These are phyloP conservation scores for Aaosphaeria pasadenensis DNA, from an alignment of 2,329 filamentous ascomycete species.

Conservation along the genomic window DNA sequence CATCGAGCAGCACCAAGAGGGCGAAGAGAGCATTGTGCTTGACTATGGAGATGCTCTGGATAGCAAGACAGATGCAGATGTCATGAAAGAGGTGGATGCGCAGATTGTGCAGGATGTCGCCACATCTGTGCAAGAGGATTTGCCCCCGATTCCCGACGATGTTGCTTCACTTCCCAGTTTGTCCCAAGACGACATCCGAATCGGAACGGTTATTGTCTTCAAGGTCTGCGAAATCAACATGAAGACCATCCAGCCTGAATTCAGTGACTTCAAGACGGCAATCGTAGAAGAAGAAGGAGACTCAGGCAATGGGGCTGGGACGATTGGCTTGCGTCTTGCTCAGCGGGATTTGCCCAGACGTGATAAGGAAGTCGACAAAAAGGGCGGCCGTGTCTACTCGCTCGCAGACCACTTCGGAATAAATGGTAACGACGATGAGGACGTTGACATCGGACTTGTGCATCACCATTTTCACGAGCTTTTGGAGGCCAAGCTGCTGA, in stretches of 20 bases:
- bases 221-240: slow-evolving; percentile 59
- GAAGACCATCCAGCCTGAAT: slow-evolving; percentile 61
- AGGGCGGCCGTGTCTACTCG: slow-evolving; percentile 70
- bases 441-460: slow-evolving; percentile 23
- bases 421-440: slow-evolving; percentile 14
- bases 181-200: slow-evolving; percentile 45
- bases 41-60: slow-evolving; percentile 23
- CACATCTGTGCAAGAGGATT: slow-evolving; percentile 51
- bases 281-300: slow-evolving; percentile 51
- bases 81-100: slow-evolving; percentile 19
- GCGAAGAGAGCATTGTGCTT: slow-evolving; percentile 20
- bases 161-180: slow-evolving; percentile 53
- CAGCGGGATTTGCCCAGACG: slow-evolving; percentile 61
- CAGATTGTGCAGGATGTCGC: slow-evolving; percentile 44
- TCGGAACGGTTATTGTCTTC: slow-evolving; percentile 68
- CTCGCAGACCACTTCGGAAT: slow-evolving; percentile 49
- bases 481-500: slow-evolving; percentile 25
- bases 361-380: slow-evolving; percentile 62
- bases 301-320: slow-evolving; percentile 45
- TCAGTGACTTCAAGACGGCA: slow-evolving; percentile 63
- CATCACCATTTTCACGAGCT: slow-evolving; percentile 25
- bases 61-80: slow-evolving; percentile 18
- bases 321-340: slow-evolving; percentile 64
- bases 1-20: neutral
- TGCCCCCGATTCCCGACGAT: slow-evolving; percentile 62